A percentile compares a stretch with the other conserved stretches of the same genome.
Evolutionary conservation across 2,329 filamentous ascomycete genomes (phyloP).

Genomic region (Paracorniculantispora psalliotae): DNA sequence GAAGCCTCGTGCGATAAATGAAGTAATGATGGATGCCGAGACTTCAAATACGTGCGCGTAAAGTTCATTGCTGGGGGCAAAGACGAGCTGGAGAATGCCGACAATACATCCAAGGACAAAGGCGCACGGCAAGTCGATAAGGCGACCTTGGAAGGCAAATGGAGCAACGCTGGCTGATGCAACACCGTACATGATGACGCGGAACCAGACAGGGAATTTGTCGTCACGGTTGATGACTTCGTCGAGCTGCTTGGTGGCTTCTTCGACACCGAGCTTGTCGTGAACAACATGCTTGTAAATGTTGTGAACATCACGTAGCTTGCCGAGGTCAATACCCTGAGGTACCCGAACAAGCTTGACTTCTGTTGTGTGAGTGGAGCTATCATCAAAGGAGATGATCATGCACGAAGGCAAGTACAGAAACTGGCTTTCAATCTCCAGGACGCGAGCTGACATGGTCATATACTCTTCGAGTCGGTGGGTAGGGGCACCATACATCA

Average conservation of each 20-base stretch:
- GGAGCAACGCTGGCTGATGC: slow-evolving; percentile 73
- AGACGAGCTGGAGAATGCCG: slow-evolving; percentile 67
- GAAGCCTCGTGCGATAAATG: slow-evolving; percentile 63
- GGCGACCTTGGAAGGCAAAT: slow-evolving; percentile 72
- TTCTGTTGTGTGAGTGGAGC: slow-evolving; percentile 68
- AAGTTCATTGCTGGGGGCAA: slow-evolving; percentile 69
- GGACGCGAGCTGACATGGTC: slow-evolving; percentile 80
- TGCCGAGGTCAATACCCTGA: slow-evolving; percentile 69
- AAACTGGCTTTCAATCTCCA: slow-evolving; percentile 86
- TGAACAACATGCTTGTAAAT: slow-evolving; percentile 82
- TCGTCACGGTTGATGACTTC: slow-evolving; percentile 42
- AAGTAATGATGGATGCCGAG: slow-evolving; percentile 57
- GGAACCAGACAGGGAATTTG: slow-evolving; percentile 47
- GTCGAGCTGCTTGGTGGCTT: slow-evolving; percentile 59
- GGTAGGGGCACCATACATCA: slow-evolving; percentile 86
- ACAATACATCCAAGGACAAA: slow-evolving; percentile 72
- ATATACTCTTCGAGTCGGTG: slow-evolving; percentile 91
- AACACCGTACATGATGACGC: slow-evolving; percentile 66
- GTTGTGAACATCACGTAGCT: slow-evolving; percentile 67
- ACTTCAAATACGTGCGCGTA: slow-evolving; percentile 54
- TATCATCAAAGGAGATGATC: slow-evolving; percentile 87
- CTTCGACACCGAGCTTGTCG: slow-evolving; percentile 66
- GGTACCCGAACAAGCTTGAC: slow-evolving; percentile 66
- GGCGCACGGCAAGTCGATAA: slow-evolving; percentile 72
- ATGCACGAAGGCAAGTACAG: slow-evolving; percentile 88